A percentile compares a stretch with the other conserved stretches of the same genome.
phyloP scores from a whole-genome alignment of 2,329 filamentous ascomycete species.

The Emergomyces pasteurianus region DNA sequence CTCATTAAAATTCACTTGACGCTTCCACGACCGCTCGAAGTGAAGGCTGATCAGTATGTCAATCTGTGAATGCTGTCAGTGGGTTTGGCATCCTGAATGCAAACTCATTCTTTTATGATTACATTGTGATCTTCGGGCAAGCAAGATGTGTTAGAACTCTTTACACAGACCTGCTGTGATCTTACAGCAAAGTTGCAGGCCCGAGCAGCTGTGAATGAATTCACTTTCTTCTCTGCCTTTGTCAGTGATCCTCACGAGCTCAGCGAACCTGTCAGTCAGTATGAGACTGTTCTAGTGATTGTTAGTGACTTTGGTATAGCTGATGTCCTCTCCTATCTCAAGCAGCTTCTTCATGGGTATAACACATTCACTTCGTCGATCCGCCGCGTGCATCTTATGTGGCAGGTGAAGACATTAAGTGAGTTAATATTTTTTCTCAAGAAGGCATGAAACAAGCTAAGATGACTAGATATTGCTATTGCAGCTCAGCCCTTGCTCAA shows the following conservation, averaged over 20 bases:
- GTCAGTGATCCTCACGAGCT: conserved; percentile 23
- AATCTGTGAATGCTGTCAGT: conserved; percentile 19
- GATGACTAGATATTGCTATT: conserved; percentile 10
- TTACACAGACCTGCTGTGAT: conserved; percentile 19
- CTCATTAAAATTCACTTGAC: conserved; percentile 12
- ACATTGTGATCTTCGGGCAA: conserved; percentile 16
- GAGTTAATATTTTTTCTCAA: neutral
- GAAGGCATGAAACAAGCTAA: neutral
- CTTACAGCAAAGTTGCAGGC: conserved; percentile 15
- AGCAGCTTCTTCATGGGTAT: conserved; percentile 25
- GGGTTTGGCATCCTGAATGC: conserved; percentile 15
- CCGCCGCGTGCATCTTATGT: conserved; percentile 24
- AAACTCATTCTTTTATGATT: conserved; percentile 18
- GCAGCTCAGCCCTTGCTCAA: conserved; percentile 13
- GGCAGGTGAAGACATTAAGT: conserved; percentile 19
- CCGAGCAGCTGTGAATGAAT: conserved; percentile 6
- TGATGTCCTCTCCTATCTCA: conserved; percentile 22
- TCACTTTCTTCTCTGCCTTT: conserved; percentile 16
- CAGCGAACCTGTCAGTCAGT: conserved; percentile 17
- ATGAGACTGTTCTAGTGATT: conserved; percentile 23
- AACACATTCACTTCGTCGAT: conserved; percentile 18
- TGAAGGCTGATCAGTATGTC: conserved; percentile 19
- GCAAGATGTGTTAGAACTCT: conserved; percentile 20
- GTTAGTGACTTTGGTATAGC: conserved; percentile 23
- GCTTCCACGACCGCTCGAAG: conserved; percentile 13